A percentile compares a stretch with the other conserved stretches of the same genome.
Evolutionary conservation across 176 grass and related monocot species (phyloP).

Genomic region (Triticum dicoccoides): DNA sequence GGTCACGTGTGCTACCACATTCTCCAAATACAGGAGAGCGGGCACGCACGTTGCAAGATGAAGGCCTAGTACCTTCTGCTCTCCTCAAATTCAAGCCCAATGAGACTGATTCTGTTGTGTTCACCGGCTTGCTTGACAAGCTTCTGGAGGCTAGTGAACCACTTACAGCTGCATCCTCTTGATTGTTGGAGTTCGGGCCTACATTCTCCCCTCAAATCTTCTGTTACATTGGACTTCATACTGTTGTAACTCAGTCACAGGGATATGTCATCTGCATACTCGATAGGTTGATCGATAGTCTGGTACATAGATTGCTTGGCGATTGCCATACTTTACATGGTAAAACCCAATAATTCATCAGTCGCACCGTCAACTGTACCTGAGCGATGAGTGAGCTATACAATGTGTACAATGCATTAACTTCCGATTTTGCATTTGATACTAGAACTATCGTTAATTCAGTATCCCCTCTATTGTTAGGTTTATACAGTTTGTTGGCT

Average conservation of each 20-base stretch:
- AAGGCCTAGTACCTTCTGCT: conserved; percentile 71
- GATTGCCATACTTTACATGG: not conserved
- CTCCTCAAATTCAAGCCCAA: conserved; percentile 73
- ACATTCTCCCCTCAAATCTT: not conserved
- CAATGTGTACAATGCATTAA: conserved; percentile 3
- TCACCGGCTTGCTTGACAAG: conserved; percentile 63
- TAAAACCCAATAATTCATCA: not conserved
- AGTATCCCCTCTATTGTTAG: not conserved
- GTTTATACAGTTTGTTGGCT: not conserved
- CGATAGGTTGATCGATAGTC: not conserved
- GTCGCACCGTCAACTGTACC: not conserved
- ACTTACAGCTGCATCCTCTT: conserved; percentile 34
- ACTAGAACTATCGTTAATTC: not conserved
- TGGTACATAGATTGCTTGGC: not conserved
- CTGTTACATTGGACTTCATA: not conserved
- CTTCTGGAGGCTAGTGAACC: conserved; percentile 69
- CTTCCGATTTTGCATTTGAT: not conserved
- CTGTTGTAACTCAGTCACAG: not conserved
- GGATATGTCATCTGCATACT: not conserved
- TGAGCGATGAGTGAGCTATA: not conserved
- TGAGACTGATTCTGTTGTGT: conserved; percentile 62
- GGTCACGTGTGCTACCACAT: conserved; percentile 45
- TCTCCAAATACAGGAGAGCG: conserved; percentile 47
- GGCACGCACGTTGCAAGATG: conserved; percentile 61
- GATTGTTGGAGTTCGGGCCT: not conserved